Evolutionary conservation across 2,329 filamentous ascomycete species (phyloP).

Genomic region (Thielaviopsis populi): DNA sequence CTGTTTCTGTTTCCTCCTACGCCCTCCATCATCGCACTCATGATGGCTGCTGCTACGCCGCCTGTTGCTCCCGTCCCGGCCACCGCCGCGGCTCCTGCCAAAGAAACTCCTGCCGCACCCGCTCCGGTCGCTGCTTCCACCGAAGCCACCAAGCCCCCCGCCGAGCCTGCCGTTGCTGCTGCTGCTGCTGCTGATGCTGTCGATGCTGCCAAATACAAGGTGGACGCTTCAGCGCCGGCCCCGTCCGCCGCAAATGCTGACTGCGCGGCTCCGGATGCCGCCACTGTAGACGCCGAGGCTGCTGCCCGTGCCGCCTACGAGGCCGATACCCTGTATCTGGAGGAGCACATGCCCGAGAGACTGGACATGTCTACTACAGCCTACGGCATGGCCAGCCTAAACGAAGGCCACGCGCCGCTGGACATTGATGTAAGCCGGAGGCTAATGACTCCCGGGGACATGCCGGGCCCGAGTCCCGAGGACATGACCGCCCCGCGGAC

Average conservation of each 20-base stretch:
- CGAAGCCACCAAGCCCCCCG: not conserved
- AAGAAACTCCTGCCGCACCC: not conserved
- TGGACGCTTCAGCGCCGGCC: not conserved
- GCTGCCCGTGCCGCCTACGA: conserved; percentile 12
- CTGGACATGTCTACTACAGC: conserved; percentile 16
- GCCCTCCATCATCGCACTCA: too few species aligned
- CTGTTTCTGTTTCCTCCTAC: not conserved
- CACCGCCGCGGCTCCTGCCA: not conserved
- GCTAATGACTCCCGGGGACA: too few species aligned
- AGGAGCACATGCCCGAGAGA: conserved; percentile 15
- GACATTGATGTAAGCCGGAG: conserved; percentile 12
- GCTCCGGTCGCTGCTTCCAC: not conserved
- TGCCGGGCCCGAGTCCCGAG: too few species aligned
- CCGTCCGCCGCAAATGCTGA: not conserved
- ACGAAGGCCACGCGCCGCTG: conserved; percentile 13
- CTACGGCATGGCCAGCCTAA: conserved; percentile 11
- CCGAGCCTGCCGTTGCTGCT: not conserved
- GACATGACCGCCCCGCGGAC: too few species aligned
- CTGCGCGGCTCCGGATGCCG: not conserved
- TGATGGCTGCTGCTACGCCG: conserved; percentile 1
- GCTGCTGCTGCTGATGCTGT: not conserved
- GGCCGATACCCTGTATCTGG: conserved; percentile 14
- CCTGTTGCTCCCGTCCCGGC: not conserved
- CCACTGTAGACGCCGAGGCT: not conserved
- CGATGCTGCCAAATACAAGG: too few species aligned